Base-by-base conservation (phyloP, 495 filamentous ascomycete genomes). In the Evernia prunastri region DNA sequence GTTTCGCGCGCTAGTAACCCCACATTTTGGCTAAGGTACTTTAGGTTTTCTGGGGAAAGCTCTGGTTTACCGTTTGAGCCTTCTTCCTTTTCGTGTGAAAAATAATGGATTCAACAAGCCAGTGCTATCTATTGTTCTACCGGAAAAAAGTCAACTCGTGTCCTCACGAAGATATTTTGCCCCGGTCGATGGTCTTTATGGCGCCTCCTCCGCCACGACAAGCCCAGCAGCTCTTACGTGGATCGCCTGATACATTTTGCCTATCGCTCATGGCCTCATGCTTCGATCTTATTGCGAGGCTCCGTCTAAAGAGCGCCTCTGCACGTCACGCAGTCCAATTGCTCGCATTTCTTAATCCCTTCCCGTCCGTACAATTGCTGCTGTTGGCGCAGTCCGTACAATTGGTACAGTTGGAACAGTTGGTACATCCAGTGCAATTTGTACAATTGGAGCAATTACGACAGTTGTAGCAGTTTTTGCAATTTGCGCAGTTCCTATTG, bases 1-100 rank as follows among this genome's bases (percentile, higher is more conserved):
- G 54, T 40, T 20, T 35, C 36, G 17, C 39, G 54, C 61, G 61
- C 61, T 63, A 63, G 61, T 51, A 29, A 63, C 61, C 61, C 61
- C 61, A 63, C 61, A 51, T 63, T 58, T 45, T 31, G n/a, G 29
- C 53, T 63, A 36, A 9, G 10, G 25, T 42, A 53, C 4, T 51
- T 63, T 47, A 17, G 27, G 53, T 18, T 63, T 57, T 63, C 53
- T 31, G 29, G 53, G 53, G 61, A 53, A 29, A 57, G 29, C 59
- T 35, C 49, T 25, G 35, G 39, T 6, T 15, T 4, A n/a, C 13
- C n/a, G 36, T 35, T 18, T 8, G 11, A 40, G 8, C 7, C 4
- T 27, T 42, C 11, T 17, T 13, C 25, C 20, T 45, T 20, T 43
- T 20, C 40, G 40, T 43, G 4, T 3, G 17, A 18, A 2, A 45